Evolutionary conservation across 202 grass and related monocot species (phyloP), one percentile per base, ranked within the genome.

Genomic region (Musa balbisiana): DNA sequence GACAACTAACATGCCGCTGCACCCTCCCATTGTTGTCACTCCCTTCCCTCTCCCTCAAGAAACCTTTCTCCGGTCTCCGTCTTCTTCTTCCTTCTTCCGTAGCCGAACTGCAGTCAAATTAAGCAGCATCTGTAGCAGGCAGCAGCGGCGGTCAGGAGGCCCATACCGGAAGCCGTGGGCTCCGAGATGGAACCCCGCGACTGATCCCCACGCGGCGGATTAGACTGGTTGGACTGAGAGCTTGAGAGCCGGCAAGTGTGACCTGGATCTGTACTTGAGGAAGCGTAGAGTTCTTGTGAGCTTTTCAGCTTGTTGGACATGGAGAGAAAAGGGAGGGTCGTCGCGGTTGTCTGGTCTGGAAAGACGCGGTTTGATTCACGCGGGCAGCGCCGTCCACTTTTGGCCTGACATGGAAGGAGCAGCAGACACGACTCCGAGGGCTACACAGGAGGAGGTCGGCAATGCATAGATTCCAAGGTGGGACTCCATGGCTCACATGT

Each of bases 201-300:
- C 33, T 43, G 33, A 43, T 6, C 33, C 33, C 33, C 33, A 43
- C 33, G 33, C 33, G 33, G 33, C 5, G 33, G 33, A 8, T 43
- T 43, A 43, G 33, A 5, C 5, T 5, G 33, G 33, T 43, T 43
- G 33, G 33, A 43, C 33, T 43, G 33, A 43, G 33, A 43, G 33
- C 67, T 49, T 8, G 43, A 12, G 49, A 17, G 3, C 67, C 67
- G 20, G 49, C 67, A 70, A 33, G 25, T 20, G 67, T 70, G 67
- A 50, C 67, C 67, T 70, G 67, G 43, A 70, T 20, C 8, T 70
- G 67, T 70, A 70, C 67, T 70, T 52, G 26, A 49, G 49, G 12
- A 70, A 51, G 12, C 17, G 67, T 70, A 70, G 67, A 43, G 67
- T 49, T 49, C 50, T 4, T 9, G 2, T 70, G n/a, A 49, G 33